phyloP scores from a whole-genome alignment of 2,329 filamentous ascomycete genomes.

The Dendryphion nanum region DNA sequence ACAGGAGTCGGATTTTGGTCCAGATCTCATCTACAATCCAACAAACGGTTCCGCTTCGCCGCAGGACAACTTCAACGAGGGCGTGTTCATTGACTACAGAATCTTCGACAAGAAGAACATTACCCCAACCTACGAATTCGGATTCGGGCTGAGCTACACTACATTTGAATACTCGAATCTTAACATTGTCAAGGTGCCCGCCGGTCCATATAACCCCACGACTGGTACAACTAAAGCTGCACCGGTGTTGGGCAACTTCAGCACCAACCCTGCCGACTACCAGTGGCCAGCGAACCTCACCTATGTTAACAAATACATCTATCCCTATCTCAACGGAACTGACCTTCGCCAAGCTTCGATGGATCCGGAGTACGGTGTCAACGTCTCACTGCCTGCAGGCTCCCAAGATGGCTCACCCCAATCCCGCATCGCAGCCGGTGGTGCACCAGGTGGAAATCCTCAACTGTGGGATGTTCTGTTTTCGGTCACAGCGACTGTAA shows the following conservation, averaged over 20 bases:
- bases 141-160: conserved; percentile 77
- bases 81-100: conserved; percentile 79
- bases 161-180: conserved; percentile 74
- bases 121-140: conserved; percentile 76
- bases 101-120: conserved; percentile 67
- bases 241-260: conserved; percentile 63
- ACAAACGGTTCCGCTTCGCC: conserved; percentile 67
- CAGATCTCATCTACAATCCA: conserved; percentile 64
- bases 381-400: conserved; percentile 58
- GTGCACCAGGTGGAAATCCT: conserved; percentile 61
- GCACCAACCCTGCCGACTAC: conserved; percentile 63
- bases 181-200: conserved; percentile 52
- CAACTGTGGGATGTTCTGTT: conserved; percentile 68
- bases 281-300: conserved; percentile 63
- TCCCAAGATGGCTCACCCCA: conserved; percentile 58
- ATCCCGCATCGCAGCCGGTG: conserved; percentile 61
- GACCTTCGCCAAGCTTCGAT: conserved; percentile 56
- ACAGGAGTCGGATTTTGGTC: conserved; percentile 65
- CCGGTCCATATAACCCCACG: conserved; percentile 57
- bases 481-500: conserved; percentile 65
- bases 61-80: conserved; percentile 73
- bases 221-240: conserved; percentile 62
- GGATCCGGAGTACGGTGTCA: conserved; percentile 61
- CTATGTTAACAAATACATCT: conserved; percentile 59
- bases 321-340: conserved; percentile 69